Base-by-base conservation (phyloP, 345 rosid genomes). In the Firmiana major region DNA sequence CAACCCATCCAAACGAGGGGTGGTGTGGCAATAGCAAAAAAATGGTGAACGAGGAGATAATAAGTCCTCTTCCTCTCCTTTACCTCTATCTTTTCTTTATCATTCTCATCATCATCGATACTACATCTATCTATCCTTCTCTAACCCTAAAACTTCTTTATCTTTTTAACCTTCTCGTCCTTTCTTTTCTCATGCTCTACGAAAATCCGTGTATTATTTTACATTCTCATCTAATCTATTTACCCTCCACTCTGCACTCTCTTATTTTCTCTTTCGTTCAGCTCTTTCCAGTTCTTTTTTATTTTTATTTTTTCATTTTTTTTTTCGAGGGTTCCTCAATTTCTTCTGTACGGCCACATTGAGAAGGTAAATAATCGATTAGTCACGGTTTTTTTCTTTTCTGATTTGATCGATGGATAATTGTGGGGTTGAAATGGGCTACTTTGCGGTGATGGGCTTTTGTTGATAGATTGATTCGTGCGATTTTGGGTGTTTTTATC, bases 1-100 rank as follows among this genome's bases (percentile, higher is more conserved):
- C 72, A 69, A 71, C 15, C 63, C 68, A 65, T 46, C 49, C 51
- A 53, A 81, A 11, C 66, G 24, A 67, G 62, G 74, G 12, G 75
- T 70, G 93, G 92, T 80, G 91, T 93, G 89, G 90, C 82, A 90
- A 83, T 88, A 90, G 91, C 87, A 79, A 89, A 90, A 90, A 85
- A 73, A 93, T 93, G 98, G 97, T 83, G 91, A 86, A 83, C 76
- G 73, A 84, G 75, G 77, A 31, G 34, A 31, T 31, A 31, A 31
- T 31, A 31, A 31, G 34, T 31, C 3, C 3, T 31, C 0, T 31
- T 31, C 34, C 34, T 31, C 34, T 71, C 77, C 81, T 58, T 74
- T 77, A 79, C 83, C 75, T 84, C 71, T 83, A 81, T 79, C 85
- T 87, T 83, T 79, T 87, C 63, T 81, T 62, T 75, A 76, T 79